These are phyloP conservation scores for Francoa sonchifolia DNA, from an alignment of 441 rosid genomes.

Conservation along the genomic window DNA sequence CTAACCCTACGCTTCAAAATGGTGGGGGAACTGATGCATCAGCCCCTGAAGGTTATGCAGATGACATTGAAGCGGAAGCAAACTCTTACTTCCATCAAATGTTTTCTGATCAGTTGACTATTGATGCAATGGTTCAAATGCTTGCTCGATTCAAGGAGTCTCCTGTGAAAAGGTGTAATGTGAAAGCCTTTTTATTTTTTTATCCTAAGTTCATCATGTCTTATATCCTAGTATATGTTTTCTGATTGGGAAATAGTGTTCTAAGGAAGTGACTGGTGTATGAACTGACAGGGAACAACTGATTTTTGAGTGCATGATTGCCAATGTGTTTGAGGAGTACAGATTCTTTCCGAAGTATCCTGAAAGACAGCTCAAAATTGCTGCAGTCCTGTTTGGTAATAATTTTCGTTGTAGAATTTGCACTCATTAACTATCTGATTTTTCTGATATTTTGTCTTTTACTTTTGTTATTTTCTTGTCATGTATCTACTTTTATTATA, in stretches of 20 bases:
- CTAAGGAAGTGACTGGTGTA: no score
- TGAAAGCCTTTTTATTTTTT: no score
- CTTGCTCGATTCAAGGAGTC: slow-evolving; percentile 92
- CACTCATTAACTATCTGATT: no score
- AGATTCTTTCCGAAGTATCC: slow-evolving; percentile 94
- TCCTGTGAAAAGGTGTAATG: slow-evolving; percentile 46
- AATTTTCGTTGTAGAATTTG: no score
- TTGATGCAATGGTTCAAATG: slow-evolving; percentile 94
- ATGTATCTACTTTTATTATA: no score
- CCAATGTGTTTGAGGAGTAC: slow-evolving; percentile 89
- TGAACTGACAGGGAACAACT: slow-evolving; percentile 76
- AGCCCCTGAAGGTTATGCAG: slow-evolving; percentile 60
- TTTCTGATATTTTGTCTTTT: no score
- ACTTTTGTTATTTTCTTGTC: not conserved
- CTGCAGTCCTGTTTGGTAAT: slow-evolving; percentile 95
- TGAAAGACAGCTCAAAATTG: slow-evolving; percentile 86
- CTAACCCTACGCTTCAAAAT: slow-evolving; percentile 59
- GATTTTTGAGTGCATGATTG: slow-evolving; percentile 95
- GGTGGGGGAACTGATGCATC: slow-evolving; percentile 62
- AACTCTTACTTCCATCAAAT: slow-evolving; percentile 92
- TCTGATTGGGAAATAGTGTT: no score
- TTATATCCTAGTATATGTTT: no score
- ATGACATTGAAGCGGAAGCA: slow-evolving; percentile 86
- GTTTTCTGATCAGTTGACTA: slow-evolving; percentile 76
- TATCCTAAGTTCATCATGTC: no score